These are phyloP conservation scores for Edaphochlamys debaryana DNA, from an alignment of 139 green algal genomes.

Conservation along the genomic window DNA sequence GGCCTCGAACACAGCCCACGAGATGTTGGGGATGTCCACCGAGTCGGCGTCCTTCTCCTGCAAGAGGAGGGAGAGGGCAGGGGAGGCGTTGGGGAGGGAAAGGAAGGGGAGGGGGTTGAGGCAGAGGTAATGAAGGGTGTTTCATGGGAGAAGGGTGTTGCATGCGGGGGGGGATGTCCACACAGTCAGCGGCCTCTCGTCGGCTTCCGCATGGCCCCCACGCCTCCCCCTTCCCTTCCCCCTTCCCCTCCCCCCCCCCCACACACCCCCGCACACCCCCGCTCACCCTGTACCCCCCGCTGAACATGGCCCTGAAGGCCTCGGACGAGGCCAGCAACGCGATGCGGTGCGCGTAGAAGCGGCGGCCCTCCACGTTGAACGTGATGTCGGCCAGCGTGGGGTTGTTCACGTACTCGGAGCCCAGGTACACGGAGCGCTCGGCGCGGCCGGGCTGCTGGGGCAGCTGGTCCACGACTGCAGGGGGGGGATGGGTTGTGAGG, in stretches of 20 bases:
- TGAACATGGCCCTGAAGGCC: conserved; percentile 96
- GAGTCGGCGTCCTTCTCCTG: conserved; percentile 81
- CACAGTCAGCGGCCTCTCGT: no score
- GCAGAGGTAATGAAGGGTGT: no score
- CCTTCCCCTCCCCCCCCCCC: neutral
- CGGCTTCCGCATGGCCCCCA: no score
- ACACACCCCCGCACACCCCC: no score
- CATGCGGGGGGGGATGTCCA: no score
- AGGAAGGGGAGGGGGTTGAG: no score
- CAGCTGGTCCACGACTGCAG: conserved; percentile 28
- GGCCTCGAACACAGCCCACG: conserved; percentile 84
- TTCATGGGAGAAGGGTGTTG: no score
- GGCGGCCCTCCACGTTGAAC: conserved; percentile 92
- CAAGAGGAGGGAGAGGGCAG: neutral
- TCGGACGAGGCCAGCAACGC: conserved; percentile 91
- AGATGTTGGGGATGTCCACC: conserved; percentile 97
- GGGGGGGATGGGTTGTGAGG: neutral
- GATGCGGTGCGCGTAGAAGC: conserved; percentile 93
- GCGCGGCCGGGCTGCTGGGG: conserved; percentile 37
- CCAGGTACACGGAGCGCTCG: conserved; percentile 56
- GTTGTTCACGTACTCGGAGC: conserved; percentile 92
- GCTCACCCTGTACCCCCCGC: conserved; percentile 78
- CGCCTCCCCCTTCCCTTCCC: no score
- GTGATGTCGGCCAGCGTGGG: conserved; percentile 88
- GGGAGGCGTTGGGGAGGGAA: neutral